Evolutionary conservation across 306 rosid species (phyloP).

Genomic region (Lathyrus oleraceus): DNA sequence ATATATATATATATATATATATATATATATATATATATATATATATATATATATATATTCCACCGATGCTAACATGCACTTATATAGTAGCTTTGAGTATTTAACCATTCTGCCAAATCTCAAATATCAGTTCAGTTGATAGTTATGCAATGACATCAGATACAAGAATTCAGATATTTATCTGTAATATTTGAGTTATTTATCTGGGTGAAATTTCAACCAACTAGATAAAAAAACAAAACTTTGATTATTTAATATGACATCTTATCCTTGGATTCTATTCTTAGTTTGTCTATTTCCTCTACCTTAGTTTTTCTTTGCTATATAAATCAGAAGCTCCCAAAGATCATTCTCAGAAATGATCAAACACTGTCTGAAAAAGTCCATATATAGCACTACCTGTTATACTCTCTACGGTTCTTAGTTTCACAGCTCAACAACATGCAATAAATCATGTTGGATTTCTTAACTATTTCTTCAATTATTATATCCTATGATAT

Average conservation of each 20-base stretch:
- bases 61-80: conserved; percentile 40
- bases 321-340: conserved; percentile 29
- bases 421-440: conserved; percentile 27
- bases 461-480: neutral
- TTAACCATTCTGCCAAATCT: neutral
- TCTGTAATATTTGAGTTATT: no score
- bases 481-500: neutral
- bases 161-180: no score
- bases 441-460: conserved; percentile 37
- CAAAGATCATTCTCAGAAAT: conserved; percentile 41
- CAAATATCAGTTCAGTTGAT: no score
- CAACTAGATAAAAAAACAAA: no score
- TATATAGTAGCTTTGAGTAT: conserved; percentile 14
- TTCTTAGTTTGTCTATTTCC: conserved; percentile 47
- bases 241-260: conserved; percentile 19
- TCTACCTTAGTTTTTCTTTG: conserved; percentile 24
- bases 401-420: conserved; percentile 21
- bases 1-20: no score
- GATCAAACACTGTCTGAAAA: conserved; percentile 33
- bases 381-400: conserved; percentile 34
- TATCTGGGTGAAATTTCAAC: no score
- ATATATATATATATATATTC: no score
- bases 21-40: no score
- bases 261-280: conserved; percentile 56
- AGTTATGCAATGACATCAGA: no score